A percentile compares a stretch with the other conserved stretches of the same genome.
Evolutionary conservation across 2,329 filamentous ascomycete genomes (phyloP).

Genomic region (Hypoxylon sp.): DNA sequence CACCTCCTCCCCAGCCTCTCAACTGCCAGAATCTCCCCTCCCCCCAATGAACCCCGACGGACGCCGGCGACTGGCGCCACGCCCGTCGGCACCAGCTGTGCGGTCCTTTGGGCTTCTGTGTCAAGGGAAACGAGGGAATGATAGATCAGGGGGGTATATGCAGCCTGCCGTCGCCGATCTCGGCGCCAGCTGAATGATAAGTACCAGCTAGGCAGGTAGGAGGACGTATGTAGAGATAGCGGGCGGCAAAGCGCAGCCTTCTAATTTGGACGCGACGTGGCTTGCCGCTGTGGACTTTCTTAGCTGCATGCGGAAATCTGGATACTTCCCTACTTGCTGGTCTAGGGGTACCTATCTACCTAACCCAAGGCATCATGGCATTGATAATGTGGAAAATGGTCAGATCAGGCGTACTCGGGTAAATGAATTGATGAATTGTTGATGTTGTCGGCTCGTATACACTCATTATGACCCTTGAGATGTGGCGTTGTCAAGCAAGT

Average conservation of each 20-base stretch:
- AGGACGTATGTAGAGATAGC: slow-evolving; percentile 5
- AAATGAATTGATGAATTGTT: slow-evolving; percentile 18
- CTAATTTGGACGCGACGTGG: slow-evolving; percentile 31
- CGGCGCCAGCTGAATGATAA: slow-evolving; percentile 31
- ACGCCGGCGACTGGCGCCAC: slow-evolving; percentile 24
- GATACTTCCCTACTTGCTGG: slow-evolving; percentile 1
- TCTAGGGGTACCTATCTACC: not conserved
- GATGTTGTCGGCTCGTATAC: slow-evolving; percentile 18
- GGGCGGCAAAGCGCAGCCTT: slow-evolving; percentile 31
- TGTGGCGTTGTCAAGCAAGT: slow-evolving; percentile 14
- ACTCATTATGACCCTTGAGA: slow-evolving; percentile 1
- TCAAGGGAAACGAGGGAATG: slow-evolving; percentile 4
- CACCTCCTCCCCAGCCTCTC: slow-evolving; percentile 1
- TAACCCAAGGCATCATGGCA: not conserved
- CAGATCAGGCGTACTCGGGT: slow-evolving; percentile 1
- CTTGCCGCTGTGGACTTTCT: slow-evolving; percentile 28
- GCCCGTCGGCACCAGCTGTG: not conserved
- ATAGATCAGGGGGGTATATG: slow-evolving; percentile 29
- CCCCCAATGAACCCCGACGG: slow-evolving; percentile 6
- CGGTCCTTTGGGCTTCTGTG: not conserved
- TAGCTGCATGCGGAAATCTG: slow-evolving; percentile 23
- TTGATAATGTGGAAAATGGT: slow-evolving; percentile 10
- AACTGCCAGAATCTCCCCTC: slow-evolving; percentile 2
- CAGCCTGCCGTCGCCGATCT: slow-evolving; percentile 42
- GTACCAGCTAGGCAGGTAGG: slow-evolving; percentile 6